Evolutionary conservation across 345 rosid species (phyloP).

Genomic region (Fremontodendron californicum): DNA sequence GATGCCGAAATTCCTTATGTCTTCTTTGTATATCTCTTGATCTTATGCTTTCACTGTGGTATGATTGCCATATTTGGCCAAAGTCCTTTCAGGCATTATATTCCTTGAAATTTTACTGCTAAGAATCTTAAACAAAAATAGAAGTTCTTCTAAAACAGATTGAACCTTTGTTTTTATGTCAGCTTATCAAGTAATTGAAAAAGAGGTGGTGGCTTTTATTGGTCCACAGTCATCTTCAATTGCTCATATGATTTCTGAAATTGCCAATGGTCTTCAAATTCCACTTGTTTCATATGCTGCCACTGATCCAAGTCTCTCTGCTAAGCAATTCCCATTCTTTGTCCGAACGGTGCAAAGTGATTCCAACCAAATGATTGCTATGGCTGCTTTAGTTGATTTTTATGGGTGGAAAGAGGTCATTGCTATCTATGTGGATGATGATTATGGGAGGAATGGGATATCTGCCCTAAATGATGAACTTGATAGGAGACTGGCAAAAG

Average conservation of each 20-base stretch:
- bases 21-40: neutral
- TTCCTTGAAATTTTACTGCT: neutral
- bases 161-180: slow-evolving; percentile 21
- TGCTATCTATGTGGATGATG: slow-evolving; percentile 67
- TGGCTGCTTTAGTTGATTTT: slow-evolving; percentile 57
- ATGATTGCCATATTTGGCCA: neutral
- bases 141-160: neutral
- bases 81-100: neutral
- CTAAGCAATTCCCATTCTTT: slow-evolving; percentile 73
- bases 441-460: slow-evolving; percentile 77
- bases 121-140: neutral
- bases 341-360: slow-evolving; percentile 71
- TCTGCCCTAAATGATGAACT: slow-evolving; percentile 51
- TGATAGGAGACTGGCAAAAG: slow-evolving; percentile 39
- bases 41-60: neutral
- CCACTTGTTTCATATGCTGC: slow-evolving; percentile 85
- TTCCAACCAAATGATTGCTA: slow-evolving; percentile 71
- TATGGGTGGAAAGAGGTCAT: slow-evolving; percentile 78
- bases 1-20: neutral
- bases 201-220: slow-evolving; percentile 63
- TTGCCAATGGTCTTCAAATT: slow-evolving; percentile 61
- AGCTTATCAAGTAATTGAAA: slow-evolving; percentile 64
- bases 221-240: slow-evolving; percentile 78
- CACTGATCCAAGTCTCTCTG: slow-evolving; percentile 88
- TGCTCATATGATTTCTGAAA: slow-evolving; percentile 64